Evolutionary conservation across 192 early-diverging fungal species (phyloP), one percentile per base, ranked within the genome.

Genomic region (Backusella circina): DNA sequence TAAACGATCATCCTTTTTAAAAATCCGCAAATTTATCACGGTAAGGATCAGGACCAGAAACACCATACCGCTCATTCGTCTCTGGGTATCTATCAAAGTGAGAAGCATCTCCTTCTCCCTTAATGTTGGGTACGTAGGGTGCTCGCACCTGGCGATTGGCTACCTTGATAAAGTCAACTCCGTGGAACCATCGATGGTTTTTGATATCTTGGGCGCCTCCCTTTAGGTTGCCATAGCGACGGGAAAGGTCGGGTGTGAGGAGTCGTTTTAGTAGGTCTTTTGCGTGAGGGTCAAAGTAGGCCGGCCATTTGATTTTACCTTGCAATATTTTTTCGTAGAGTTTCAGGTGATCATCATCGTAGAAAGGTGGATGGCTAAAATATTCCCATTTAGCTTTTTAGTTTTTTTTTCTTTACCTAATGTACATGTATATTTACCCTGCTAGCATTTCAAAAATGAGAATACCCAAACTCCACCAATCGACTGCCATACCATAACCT

Each of bases 381-480:
- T 18, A 2, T 16, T 5, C 33, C 2, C 33, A 36, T n/a, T 33
- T 36, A n/a, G 28, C 28, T 23, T 61, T 33, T 67, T 65, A 47
- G 9, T 10, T 38, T 41, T 3, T 0, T 68, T 15, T 70, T 41
- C 21, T 50, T 70, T 32, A n/a, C n/a, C n/a, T n/a, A n/a, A n/a
- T n/a, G n/a, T n/a, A n/a, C 1, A 37, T 37, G 8, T 9, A 37
- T 9, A 18, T 38, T 75, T 89, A 92, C 85, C 97, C 97, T 18
- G 93, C 94, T 67, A 98, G 85, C 97, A 99, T 98, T 81, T 99
- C 97, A 80, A 95, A 99, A 47, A 97, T 95, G 61, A 99, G 82
- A 67, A 99, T 96, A 44, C 97, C 97, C 36, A 99, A 84, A 33
- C 96, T 95, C 97, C 97, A 99, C 97, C 97, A 99, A 81, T 99